Conservation (phyloP, 2,329 filamentous ascomycete genomes). For the Xylaria sp. region DNA sequence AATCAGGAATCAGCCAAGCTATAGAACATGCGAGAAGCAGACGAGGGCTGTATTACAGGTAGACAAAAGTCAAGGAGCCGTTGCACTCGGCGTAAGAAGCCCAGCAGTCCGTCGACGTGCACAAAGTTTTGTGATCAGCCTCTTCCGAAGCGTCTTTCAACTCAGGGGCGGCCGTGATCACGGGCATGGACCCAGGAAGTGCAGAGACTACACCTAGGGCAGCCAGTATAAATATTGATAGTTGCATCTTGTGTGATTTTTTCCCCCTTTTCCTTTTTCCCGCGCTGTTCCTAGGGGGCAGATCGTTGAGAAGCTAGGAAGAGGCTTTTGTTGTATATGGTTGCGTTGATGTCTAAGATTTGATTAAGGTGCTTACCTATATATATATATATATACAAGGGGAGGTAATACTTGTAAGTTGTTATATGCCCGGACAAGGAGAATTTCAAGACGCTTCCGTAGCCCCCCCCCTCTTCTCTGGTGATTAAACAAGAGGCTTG, state of each 20-base stretch:
- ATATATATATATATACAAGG: background rate
- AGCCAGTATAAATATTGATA: constrained; percentile 12
- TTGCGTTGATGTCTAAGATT: constrained; percentile 2
- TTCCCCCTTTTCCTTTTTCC: background rate
- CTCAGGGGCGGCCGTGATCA: constrained; percentile 28
- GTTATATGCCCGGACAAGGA: background rate
- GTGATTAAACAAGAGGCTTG: background rate
- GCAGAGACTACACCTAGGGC: constrained; percentile 23
- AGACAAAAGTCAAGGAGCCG: constrained; percentile 35
- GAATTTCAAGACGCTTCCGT: constrained; percentile 2
- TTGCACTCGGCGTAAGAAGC: constrained; percentile 37
- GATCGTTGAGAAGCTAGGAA: background rate
- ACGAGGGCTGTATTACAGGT: constrained; percentile 28
- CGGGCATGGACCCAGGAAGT: constrained; percentile 18
- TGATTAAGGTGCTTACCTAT: no score
- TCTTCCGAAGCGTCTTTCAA: background rate
- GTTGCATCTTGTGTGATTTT: constrained; percentile 23
- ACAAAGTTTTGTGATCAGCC: background rate
- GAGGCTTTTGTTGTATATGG: background rate
- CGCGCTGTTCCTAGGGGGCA: background rate
- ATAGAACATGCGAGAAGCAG: background rate
- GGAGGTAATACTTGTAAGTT: background rate
- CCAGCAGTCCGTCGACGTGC: constrained; percentile 36
- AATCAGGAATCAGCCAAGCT: constrained; percentile 4
- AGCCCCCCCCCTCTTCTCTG: background rate